Conservation (phyloP, 441 rosid species). For the Kokia cookei region DNA sequence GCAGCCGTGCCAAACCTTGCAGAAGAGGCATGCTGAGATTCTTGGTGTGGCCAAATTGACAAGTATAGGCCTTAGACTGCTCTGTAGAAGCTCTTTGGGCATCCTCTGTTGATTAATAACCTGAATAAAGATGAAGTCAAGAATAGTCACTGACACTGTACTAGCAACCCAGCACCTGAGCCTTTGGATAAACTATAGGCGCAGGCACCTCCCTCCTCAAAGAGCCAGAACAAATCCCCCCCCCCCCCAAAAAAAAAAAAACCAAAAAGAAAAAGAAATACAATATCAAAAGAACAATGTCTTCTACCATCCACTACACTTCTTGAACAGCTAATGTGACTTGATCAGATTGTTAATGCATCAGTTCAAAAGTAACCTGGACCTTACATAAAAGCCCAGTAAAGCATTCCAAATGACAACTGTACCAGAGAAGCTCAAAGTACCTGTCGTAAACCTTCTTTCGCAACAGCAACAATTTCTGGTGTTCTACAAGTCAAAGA, state of each 20-base stretch:
- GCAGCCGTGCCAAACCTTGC: constrained; percentile 97
- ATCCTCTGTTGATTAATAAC: constrained; percentile 94
- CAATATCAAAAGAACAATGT: constrained; percentile 1
- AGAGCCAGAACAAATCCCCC: background rate
- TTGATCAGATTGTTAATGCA: background rate
- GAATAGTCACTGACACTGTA: background rate
- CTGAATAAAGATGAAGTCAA: constrained; percentile 33
- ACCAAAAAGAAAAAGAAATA: background rate
- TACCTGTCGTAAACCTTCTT: background rate
- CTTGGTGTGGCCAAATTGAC: constrained; percentile 98
- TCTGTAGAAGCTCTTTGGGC: constrained; percentile 99
- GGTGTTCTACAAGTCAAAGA: constrained; percentile 90
- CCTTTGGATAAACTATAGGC: background rate
- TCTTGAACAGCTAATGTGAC: background rate
- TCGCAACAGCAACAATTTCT: constrained; percentile 88
- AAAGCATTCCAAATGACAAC: constrained; percentile 12
- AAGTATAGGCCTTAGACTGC: constrained; percentile 96
- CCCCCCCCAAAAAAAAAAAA: background rate
- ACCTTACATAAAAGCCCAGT: background rate
- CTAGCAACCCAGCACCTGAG: constrained; percentile 3
- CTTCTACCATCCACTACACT: background rate
- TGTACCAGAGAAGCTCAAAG: background rate
- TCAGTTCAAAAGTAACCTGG: background rate
- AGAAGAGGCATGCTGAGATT: constrained; percentile 98
- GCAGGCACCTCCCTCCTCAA: background rate